Conservation (phyloP, 805 yeast genomes). For the Cyberlindnera bimundalis region DNA sequence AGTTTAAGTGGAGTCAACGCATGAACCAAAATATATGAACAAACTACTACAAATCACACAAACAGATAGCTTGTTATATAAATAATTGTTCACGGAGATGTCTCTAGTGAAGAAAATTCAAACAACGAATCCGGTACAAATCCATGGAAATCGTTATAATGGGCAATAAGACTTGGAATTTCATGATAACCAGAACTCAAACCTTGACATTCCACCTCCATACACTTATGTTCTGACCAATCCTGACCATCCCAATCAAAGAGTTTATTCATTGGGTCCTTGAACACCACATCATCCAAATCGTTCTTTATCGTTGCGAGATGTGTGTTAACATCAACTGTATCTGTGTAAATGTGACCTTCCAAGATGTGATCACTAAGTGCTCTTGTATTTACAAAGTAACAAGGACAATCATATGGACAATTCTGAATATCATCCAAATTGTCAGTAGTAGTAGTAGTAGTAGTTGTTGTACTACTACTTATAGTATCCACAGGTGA, state of each 20-base stretch:
- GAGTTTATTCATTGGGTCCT: background rate
- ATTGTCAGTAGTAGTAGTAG: background rate
- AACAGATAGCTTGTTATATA: too few relatives aligned
- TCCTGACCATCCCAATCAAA: slow-evolving; percentile 10
- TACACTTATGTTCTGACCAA: slow-evolving; percentile 9
- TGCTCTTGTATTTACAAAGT: background rate
- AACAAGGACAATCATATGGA: slow-evolving; percentile 3
- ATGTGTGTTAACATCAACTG: slow-evolving; percentile 1
- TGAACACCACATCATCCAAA: background rate
- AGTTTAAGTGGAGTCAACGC: too few relatives aligned
- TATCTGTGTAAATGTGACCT: slow-evolving; percentile 1
- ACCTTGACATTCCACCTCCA: slow-evolving; percentile 3
- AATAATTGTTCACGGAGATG: too few relatives aligned
- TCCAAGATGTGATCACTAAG: slow-evolving; percentile 4
- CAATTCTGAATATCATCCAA: background rate
- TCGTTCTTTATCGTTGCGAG: background rate
- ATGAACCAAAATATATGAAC: too few relatives aligned
- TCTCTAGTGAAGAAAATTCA: slow-evolving; percentile 2
- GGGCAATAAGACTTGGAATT: slow-evolving; percentile 4
- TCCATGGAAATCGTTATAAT: slow-evolving; percentile 9
- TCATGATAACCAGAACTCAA: slow-evolving; percentile 1
- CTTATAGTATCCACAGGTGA: background rate
- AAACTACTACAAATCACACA: too few relatives aligned
- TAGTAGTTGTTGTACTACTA: too few relatives aligned
- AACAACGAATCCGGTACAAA: slow-evolving; percentile 11